These are phyloP conservation scores for Chara braunii DNA, from an alignment of 139 green algal species.

Conservation along the genomic window DNA sequence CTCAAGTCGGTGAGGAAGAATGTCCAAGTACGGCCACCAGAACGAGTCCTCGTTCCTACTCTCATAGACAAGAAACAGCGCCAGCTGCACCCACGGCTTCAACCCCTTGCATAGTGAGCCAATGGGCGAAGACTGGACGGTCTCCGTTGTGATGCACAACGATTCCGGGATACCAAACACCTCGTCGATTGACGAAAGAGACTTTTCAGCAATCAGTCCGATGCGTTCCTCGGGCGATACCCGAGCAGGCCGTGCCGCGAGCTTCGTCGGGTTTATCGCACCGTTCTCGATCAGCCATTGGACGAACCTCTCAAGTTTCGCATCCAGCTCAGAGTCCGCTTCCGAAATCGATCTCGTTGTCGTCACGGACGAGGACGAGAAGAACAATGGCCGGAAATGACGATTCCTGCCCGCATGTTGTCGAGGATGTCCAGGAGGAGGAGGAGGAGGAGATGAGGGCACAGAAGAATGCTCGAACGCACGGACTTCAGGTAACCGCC, in stretches of 20 bases:
- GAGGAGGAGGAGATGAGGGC: no score
- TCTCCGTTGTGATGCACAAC: neutral
- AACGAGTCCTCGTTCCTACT: neutral
- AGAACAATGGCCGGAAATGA: no score
- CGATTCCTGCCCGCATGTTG: no score
- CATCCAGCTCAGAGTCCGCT: neutral
- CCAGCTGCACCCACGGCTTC: slow-evolving; percentile 29
- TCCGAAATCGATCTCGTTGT: neutral
- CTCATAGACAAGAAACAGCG: slow-evolving; percentile 28
- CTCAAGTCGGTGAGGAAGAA: slow-evolving; percentile 21
- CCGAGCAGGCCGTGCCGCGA: neutral
- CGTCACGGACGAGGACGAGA: no score
- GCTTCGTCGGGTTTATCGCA: neutral
- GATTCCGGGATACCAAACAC: slow-evolving; percentile 15
- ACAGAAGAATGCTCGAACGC: no score
- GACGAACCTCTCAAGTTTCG: slow-evolving; percentile 1
- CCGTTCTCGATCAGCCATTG: slow-evolving; percentile 14
- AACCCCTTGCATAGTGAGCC: slow-evolving; percentile 1
- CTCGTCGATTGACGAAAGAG: slow-evolving; percentile 2
- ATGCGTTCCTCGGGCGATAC: slow-evolving; percentile 23
- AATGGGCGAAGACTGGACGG: slow-evolving; percentile 1
- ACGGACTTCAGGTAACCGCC: no score
- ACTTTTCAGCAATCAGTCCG: slow-evolving; percentile 13
- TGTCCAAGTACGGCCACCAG: slow-evolving; percentile 32
- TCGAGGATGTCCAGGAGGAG: no score